Base-by-base conservation (phyloP, 768 basidiomycete species). In the Pleurotus cornucopiae region DNA sequence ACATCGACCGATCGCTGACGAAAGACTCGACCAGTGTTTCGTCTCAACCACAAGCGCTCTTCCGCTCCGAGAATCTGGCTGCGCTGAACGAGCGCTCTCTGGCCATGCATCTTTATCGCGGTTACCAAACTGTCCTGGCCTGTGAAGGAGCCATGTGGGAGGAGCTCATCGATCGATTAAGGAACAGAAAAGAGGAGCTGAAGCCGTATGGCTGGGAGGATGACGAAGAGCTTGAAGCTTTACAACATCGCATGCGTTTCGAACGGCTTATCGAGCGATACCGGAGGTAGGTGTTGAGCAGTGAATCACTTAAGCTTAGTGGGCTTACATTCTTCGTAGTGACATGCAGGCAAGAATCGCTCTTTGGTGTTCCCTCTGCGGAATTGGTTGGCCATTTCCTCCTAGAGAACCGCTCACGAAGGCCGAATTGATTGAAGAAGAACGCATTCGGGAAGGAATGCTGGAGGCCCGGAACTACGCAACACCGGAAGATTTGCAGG, bases 131-230 rank as follows among this genome's bases (percentile, higher is more conserved):
- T 16, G 82, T 89, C 6, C 65, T 86, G 11, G 84, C 83, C 11
- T 86, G 84, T 60, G 80, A 85, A 66, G 87, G 88, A 63, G 80
- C 85, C 25, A 86, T 89, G 85, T 89, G 86, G 86, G 86, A 88
- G 58, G 85, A 86, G 54, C 73, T 89, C 48, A 78, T 79, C 60
- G 80, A 84, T 58, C 77, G 81, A 58, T 75, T 85, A 67, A 73
- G 82, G 49, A 85, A 86, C 61, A 72, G 77, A 54, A 77, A 74
- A 46, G 73, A 76, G 5, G 78, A 82, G 57, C 68, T 88, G 23
- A 66, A 70, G 54, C 77, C 76, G 13, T 76, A 82, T 63, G 86
- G 86, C n/a, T 89, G 87, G 86, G 84, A 87, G 30, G 83, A 79
- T 59, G 84, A 86, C 57, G 78, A 81, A 51, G 83, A 86, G 60